Conservation (phyloP, 768 basidiomycete species). For the Russula sp. region DNA sequence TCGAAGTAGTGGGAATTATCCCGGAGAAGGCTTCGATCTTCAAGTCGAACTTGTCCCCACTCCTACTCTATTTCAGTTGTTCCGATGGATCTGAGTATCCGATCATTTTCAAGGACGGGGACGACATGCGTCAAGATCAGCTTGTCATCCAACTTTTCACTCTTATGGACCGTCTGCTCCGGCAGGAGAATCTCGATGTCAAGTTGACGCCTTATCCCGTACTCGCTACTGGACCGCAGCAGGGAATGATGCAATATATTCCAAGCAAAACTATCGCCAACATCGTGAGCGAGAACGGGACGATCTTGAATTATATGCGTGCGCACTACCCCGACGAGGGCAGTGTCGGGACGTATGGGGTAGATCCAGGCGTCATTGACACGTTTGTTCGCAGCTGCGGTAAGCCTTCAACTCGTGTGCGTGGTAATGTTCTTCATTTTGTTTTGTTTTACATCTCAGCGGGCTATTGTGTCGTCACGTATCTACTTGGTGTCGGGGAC, state of each 20-base stretch:
- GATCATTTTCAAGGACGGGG: slow-evolving; percentile 98
- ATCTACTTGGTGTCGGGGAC: slow-evolving; percentile 94
- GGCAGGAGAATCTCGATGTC: slow-evolving; percentile 94
- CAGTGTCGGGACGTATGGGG: slow-evolving; percentile 89
- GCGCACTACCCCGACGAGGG: slow-evolving; percentile 90
- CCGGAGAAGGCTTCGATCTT: slow-evolving; percentile 93
- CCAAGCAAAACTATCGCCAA: slow-evolving; percentile 94
- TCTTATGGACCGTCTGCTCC: slow-evolving; percentile 89
- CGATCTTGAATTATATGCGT: slow-evolving; percentile 82
- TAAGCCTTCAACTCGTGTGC: slow-evolving; percentile 41
- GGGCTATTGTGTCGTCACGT: slow-evolving; percentile 97
- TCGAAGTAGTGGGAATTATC: slow-evolving; percentile 82
- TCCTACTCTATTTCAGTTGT: slow-evolving; percentile 87
- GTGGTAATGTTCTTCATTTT: not conserved
- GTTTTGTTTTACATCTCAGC: slow-evolving; percentile 49
- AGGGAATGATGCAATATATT: slow-evolving; percentile 96
- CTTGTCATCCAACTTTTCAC: slow-evolving; percentile 98
- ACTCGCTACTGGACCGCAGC: slow-evolving; percentile 83
- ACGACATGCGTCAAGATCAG: slow-evolving; percentile 98
- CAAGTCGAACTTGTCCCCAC: slow-evolving; percentile 93
- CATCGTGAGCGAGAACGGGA: slow-evolving; percentile 90
- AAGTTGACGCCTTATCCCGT: slow-evolving; percentile 91
- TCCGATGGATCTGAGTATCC: slow-evolving; percentile 84
- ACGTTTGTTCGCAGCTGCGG: slow-evolving; percentile 97
- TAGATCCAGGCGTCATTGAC: slow-evolving; percentile 92